Conservation (phyloP, 257 asterid species). For the Gentiana straminea region DNA sequence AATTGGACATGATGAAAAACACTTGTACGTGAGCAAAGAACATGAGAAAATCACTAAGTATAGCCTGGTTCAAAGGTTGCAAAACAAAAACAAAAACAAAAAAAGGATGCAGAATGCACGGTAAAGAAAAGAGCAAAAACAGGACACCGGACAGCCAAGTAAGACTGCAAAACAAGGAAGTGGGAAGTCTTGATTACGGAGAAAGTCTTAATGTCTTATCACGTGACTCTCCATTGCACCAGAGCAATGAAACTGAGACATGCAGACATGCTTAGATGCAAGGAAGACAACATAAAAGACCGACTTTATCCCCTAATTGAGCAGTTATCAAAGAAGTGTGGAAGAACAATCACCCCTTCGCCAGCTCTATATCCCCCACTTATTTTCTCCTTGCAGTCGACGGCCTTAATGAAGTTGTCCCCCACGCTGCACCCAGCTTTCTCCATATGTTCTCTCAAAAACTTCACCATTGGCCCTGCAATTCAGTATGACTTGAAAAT, state of each 20-base stretch:
- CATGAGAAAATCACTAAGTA: too few species aligned
- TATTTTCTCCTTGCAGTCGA: slow-evolving; percentile 24
- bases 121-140: background rate
- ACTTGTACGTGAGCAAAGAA: too few species aligned
- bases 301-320: background rate
- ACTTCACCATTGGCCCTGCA: slow-evolving; percentile 73
- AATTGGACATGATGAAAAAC: too few species aligned
- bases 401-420: slow-evolving; percentile 52
- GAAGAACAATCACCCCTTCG: slow-evolving; percentile 39
- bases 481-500: background rate
- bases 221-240: too few species aligned
- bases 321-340: too few species aligned
- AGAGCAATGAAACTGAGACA: too few species aligned
- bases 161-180: too few species aligned
- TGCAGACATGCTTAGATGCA: too few species aligned
- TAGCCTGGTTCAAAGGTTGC: background rate
- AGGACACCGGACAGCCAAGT: too few species aligned
- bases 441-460: slow-evolving; percentile 61
- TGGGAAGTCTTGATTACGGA: too few species aligned
- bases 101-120: background rate
- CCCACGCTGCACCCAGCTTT: slow-evolving; percentile 59
- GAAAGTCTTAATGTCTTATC: too few species aligned
- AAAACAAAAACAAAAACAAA: background rate
- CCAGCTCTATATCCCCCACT: slow-evolving; percentile 60
- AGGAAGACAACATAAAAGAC: too few species aligned